Evolutionary conservation across 148 eudicot genomes (phyloP).

Genomic region (Persicaria maculosa): DNA sequence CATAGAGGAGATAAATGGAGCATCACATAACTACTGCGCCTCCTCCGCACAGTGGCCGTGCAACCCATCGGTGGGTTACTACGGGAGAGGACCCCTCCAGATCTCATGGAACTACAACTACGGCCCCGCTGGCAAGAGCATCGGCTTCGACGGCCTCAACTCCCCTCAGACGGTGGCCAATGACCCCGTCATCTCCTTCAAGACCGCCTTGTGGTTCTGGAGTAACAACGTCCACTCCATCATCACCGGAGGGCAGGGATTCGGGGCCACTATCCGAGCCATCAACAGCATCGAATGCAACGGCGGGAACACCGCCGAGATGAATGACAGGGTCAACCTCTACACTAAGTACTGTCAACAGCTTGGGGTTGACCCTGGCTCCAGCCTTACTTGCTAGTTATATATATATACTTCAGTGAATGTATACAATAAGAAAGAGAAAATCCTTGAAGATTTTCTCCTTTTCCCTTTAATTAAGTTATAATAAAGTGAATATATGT

Average conservation of each 20-base stretch:
- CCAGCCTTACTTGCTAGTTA: constrained; percentile 22
- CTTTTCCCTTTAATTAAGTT: not conserved
- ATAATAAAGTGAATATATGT: not conserved
- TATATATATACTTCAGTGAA: not conserved
- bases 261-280: constrained; percentile 35
- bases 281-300: constrained; percentile 27
- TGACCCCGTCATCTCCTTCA: constrained; percentile 25
- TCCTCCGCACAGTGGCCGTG: constrained; percentile 23
- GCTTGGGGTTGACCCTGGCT: constrained; percentile 37
- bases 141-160: constrained; percentile 45
- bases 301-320: constrained; percentile 24
- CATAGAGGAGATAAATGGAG: constrained; percentile 41
- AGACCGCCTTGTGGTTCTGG: constrained; percentile 42
- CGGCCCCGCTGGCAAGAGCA: constrained; percentile 30
- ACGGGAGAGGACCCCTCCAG: constrained; percentile 34
- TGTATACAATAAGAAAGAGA: not conserved
- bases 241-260: constrained; percentile 21
- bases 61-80: constrained; percentile 26
- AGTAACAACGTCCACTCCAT: constrained; percentile 30
- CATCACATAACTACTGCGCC: constrained; percentile 39
- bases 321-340: constrained; percentile 24
- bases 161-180: constrained; percentile 30
- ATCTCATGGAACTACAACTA: constrained; percentile 47
- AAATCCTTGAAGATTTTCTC: not conserved
- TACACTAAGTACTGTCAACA: constrained; percentile 28